Conservation (phyloP, 306 rosid genomes). For the Casuarina cunninghamiana region DNA sequence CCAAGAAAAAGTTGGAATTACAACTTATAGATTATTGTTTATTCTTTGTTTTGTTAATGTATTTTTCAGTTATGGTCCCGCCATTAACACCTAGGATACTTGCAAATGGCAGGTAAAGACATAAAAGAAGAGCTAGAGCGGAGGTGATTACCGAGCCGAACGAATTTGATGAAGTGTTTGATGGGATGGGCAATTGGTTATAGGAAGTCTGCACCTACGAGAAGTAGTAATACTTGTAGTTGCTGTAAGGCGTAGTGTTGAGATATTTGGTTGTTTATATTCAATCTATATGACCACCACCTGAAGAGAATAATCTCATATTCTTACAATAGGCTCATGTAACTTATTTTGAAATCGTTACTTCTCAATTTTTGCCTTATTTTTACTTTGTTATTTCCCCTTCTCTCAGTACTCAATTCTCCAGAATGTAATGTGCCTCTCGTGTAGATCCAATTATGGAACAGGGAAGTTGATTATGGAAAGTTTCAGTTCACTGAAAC, state of each 20-base stretch:
- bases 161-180: not conserved
- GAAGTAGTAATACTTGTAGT: slow-evolving; percentile 3
- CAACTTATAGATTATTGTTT: not conserved
- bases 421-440: too few species aligned
- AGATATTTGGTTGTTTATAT: slow-evolving; percentile 1
- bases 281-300: not conserved
- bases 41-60: not conserved
- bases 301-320: not conserved
- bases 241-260: not conserved
- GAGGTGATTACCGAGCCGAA: not conserved
- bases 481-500: too few species aligned
- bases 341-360: not conserved
- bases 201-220: not conserved
- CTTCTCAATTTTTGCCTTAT: not conserved
- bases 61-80: not conserved
- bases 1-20: not conserved
- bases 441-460: too few species aligned
- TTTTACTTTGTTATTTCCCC: not conserved
- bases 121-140: not conserved
- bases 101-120: not conserved
- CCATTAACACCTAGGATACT: not conserved
- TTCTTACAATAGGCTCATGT: not conserved
- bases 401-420: not conserved
- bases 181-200: not conserved
- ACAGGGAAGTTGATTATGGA: too few species aligned